Evolutionary conservation across 768 basidiomycete genomes (phyloP).

Genomic region (Rhodotorula sphaerocarpa): DNA sequence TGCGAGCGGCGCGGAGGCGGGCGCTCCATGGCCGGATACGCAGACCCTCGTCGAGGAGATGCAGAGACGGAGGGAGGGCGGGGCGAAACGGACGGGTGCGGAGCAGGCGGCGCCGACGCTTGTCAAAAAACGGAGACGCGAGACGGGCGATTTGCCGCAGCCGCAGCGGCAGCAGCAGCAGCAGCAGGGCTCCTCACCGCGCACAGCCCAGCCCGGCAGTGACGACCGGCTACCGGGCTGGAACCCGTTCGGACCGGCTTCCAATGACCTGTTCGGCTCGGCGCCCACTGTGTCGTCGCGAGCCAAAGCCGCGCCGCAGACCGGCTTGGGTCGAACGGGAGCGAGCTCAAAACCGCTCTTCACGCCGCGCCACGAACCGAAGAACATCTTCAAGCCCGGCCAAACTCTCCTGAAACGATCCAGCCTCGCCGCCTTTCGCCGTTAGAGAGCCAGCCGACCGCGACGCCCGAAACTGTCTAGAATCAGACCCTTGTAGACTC

Average conservation of each 20-base stretch:
- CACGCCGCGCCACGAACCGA: constrained; percentile 4
- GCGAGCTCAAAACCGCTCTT: background rate
- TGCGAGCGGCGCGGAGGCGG: too few species aligned
- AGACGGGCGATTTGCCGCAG: background rate
- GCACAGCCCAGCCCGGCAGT: too few species aligned
- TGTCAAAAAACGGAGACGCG: constrained; percentile 1
- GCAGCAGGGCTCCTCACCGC: background rate
- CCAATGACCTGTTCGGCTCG: too few species aligned
- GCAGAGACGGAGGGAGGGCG: background rate
- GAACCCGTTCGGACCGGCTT: too few species aligned
- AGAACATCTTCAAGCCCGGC: constrained; percentile 6
- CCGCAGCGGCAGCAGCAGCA: background rate
- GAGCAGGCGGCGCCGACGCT: background rate
- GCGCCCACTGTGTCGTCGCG: background rate
- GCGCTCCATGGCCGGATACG: background rate
- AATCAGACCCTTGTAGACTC: too few species aligned
- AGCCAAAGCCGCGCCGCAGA: background rate
- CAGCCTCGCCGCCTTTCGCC: background rate
- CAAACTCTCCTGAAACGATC: background rate
- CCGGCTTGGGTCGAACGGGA: background rate
- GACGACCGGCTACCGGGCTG: too few species aligned
- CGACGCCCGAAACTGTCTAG: too few species aligned
- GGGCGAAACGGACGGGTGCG: background rate
- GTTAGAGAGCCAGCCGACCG: too few species aligned
- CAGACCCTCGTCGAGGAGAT: too few species aligned